phyloP scores from a whole-genome alignment of 2,329 filamentous ascomycete genomes.

The Fusarium pseudoanthophilum region DNA sequence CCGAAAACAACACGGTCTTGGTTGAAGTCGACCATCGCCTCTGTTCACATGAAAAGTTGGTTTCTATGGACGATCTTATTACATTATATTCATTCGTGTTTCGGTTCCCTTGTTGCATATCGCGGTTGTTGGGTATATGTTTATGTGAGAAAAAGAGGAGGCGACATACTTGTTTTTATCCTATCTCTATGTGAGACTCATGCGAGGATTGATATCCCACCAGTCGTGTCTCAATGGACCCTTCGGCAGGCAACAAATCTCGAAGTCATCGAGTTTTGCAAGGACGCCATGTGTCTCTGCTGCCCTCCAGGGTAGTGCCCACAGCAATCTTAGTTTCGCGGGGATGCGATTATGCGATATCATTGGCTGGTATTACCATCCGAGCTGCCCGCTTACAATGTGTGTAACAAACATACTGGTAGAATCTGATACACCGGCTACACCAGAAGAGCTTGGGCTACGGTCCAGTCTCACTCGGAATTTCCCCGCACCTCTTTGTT shows the following conservation, averaged over 20 bases:
- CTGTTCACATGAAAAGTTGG: background rate
- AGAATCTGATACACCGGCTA: constrained; percentile 13
- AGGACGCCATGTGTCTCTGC: background rate
- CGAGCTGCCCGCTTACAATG: constrained; percentile 1
- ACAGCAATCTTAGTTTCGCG: constrained; percentile 25
- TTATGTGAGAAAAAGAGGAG: background rate
- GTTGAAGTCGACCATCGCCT: constrained; percentile 13
- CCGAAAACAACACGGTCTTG: background rate
- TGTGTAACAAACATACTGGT: constrained; percentile 5
- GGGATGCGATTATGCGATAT: constrained; percentile 21
- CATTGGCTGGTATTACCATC: constrained; percentile 30
- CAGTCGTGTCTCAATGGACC: constrained; percentile 5
- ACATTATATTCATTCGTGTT: background rate
- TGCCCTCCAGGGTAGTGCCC: constrained; percentile 31
- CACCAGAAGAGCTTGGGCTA: constrained; percentile 4
- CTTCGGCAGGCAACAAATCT: background rate
- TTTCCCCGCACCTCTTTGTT: constrained; percentile 34
- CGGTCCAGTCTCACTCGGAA: constrained; percentile 19
- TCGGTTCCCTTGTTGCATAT: background rate
- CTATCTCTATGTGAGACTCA: no score
- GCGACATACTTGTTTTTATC: no score
- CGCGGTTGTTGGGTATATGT: background rate
- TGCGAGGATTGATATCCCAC: background rate
- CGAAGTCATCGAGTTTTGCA: constrained; percentile 3
- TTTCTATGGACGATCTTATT: background rate